phyloP scores from a whole-genome alignment of 306 rosid species.

The Trifolium pratense region DNA sequence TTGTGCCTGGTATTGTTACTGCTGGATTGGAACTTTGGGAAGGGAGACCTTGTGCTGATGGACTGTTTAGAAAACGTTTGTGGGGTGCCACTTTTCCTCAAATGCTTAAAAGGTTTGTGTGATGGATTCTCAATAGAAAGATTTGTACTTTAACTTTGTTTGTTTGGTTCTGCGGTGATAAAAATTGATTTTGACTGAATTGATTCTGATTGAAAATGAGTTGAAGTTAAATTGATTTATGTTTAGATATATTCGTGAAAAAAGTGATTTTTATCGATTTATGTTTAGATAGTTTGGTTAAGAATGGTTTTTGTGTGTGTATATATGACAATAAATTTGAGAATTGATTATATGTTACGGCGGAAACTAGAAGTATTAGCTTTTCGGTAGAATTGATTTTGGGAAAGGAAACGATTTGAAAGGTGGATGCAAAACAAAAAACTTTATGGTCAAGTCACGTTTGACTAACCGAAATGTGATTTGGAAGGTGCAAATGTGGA shows the following conservation, averaged over 20 bases:
- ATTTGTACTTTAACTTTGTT: not conserved
- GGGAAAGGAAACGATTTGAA: too few species aligned
- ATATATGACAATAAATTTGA: too few species aligned
- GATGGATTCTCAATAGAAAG: not conserved
- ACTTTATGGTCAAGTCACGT: too few species aligned
- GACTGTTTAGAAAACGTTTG: constrained; percentile 62
- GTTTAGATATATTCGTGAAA: too few species aligned
- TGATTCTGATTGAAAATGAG: not conserved
- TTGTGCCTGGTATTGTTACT: constrained; percentile 79
- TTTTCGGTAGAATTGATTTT: not conserved
- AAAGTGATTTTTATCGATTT: too few species aligned
- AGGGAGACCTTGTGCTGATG: constrained; percentile 77
- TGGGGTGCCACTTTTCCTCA: constrained; percentile 77
- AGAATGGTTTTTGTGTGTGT: not conserved
- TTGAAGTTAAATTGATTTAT: too few species aligned
- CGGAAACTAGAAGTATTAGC: too few species aligned
- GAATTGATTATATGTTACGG: too few species aligned
- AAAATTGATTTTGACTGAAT: not conserved
- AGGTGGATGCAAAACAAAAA: too few species aligned
- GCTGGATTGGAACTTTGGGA: constrained; percentile 83
- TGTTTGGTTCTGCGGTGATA: not conserved
- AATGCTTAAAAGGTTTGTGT: constrained; percentile 64
- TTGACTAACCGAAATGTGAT: too few species aligned
- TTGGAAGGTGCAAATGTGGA: too few species aligned
- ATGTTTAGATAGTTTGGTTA: too few species aligned